Percentiles rank a stretch among this genome's conserved stretches.
Evolutionary conservation across 1,284 basidiomycete genomes (phyloP).

Genomic region (Kalmanozyma brasiliensis): DNA sequence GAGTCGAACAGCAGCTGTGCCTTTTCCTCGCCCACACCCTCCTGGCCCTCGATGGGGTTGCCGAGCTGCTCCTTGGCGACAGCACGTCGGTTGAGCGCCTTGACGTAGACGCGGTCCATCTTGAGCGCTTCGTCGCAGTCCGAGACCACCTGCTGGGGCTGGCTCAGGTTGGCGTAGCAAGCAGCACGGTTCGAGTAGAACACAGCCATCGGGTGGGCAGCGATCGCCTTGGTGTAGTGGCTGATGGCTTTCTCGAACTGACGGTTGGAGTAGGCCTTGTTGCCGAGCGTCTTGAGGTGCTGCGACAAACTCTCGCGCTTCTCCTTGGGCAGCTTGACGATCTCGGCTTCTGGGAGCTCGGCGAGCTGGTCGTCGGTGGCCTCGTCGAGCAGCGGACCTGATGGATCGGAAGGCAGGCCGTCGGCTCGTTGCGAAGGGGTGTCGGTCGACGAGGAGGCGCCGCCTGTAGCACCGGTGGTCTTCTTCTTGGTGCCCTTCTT

Average conservation of each 20-base stretch:
- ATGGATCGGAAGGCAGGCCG: constrained; percentile 30
- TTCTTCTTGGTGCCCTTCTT: constrained; percentile 63
- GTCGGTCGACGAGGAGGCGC: constrained; percentile 23
- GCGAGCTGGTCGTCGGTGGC: constrained; percentile 61
- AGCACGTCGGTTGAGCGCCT: constrained; percentile 92
- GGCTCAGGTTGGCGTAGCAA: constrained; percentile 90
- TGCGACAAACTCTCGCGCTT: constrained; percentile 78
- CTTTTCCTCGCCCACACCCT: constrained; percentile 57
- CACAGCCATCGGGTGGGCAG: constrained; percentile 90
- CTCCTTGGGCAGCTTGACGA: constrained; percentile 55
- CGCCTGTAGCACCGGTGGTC: constrained; percentile 13
- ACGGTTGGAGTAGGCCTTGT: constrained; percentile 84
- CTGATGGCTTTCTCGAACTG: constrained; percentile 81
- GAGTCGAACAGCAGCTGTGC: constrained; percentile 52
- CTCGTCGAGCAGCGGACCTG: constrained; percentile 64
- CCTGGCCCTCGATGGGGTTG: constrained; percentile 76
- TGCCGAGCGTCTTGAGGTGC: constrained; percentile 87
- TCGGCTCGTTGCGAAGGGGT: constrained; percentile 31
- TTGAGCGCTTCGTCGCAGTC: constrained; percentile 91
- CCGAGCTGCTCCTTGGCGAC: constrained; percentile 84
- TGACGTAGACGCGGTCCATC: constrained; percentile 87
- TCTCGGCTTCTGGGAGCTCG: constrained; percentile 55
- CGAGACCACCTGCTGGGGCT: constrained; percentile 83
- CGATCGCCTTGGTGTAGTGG: constrained; percentile 81
- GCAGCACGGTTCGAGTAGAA: constrained; percentile 98